Evolutionary conservation across 139 green algal species (phyloP).

Genomic region (Closterium sp.): DNA sequence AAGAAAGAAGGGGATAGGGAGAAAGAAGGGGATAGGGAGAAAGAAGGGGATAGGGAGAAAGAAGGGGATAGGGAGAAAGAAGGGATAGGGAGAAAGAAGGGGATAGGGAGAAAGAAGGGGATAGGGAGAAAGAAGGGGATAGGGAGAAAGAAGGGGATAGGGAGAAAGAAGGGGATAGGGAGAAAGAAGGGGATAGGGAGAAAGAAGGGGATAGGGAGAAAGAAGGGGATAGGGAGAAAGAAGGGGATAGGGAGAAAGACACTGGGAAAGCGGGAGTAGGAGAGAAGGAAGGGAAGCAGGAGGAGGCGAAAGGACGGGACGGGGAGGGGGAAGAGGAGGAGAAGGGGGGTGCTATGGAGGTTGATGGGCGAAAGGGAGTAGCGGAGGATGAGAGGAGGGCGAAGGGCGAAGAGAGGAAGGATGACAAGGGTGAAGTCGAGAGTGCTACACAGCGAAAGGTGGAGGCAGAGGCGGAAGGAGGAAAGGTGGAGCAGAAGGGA

Average conservation of each 20-base stretch:
- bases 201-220: neutral
- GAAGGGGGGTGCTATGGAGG: neutral
- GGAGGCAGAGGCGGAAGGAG: too few relatives aligned
- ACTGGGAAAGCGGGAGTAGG: neutral
- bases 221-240: neutral
- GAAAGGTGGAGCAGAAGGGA: neutral
- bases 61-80: neutral
- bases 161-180: too few relatives aligned
- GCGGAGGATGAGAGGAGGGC: neutral
- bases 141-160: neutral
- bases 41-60: neutral
- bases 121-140: neutral
- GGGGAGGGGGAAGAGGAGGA: neutral
- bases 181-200: too few relatives aligned
- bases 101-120: neutral
- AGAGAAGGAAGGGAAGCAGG: neutral
- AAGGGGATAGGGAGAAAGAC: neutral
- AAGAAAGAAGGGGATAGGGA: neutral
- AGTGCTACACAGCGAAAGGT: too few relatives aligned
- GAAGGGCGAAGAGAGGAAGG: too few relatives aligned
- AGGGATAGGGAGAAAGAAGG: neutral
- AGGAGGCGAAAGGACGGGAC: neutral
- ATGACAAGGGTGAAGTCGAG: too few relatives aligned
- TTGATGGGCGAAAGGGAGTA: neutral
- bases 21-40: neutral